Percentiles rank a stretch among this genome's conserved stretches.
Evolutionary conservation across 306 rosid species (phyloP).

Genomic region (Medicago arabica): DNA sequence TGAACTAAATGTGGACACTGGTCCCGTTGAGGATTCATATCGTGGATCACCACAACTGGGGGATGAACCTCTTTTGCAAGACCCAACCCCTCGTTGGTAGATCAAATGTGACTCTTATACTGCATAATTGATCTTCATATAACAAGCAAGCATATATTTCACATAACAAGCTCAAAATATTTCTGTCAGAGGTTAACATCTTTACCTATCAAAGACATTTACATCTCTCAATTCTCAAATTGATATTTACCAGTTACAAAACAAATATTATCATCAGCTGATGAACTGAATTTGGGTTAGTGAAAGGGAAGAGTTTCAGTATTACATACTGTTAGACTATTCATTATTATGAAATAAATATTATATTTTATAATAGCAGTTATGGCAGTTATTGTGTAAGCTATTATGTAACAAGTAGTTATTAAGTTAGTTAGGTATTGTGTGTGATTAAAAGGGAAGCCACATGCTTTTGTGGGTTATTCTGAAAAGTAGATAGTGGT

Average conservation of each 20-base stretch:
- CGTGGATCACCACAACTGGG: background rate
- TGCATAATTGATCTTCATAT: constrained; percentile 11
- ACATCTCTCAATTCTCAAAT: constrained; percentile 14
- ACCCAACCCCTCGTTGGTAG: background rate
- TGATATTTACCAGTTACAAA: background rate
- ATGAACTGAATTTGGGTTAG: constrained; percentile 2
- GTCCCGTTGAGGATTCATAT: background rate
- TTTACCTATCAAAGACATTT: constrained; percentile 5
- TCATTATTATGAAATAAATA: too few relatives aligned
- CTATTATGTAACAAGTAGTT: too few relatives aligned
- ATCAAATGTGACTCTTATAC: background rate
- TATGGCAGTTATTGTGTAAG: too few relatives aligned
- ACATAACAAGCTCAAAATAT: constrained; percentile 10
- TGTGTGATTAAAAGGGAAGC: too few relatives aligned
- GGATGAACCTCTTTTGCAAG: background rate
- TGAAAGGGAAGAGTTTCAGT: constrained; percentile 29
- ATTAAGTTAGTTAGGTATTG: too few relatives aligned
- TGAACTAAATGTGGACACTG: background rate
- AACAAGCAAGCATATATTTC: constrained; percentile 5
- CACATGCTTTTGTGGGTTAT: too few relatives aligned
- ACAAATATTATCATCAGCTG: constrained; percentile 9
- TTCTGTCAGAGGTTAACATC: constrained; percentile 26
- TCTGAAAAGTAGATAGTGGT: too few relatives aligned
- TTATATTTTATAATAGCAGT: too few relatives aligned
- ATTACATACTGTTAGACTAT: too few relatives aligned